Percentiles rank a stretch among this genome's conserved stretches.
Conservation (phyloP, 441 rosid genomes). For the Populus hybrid region DNA sequence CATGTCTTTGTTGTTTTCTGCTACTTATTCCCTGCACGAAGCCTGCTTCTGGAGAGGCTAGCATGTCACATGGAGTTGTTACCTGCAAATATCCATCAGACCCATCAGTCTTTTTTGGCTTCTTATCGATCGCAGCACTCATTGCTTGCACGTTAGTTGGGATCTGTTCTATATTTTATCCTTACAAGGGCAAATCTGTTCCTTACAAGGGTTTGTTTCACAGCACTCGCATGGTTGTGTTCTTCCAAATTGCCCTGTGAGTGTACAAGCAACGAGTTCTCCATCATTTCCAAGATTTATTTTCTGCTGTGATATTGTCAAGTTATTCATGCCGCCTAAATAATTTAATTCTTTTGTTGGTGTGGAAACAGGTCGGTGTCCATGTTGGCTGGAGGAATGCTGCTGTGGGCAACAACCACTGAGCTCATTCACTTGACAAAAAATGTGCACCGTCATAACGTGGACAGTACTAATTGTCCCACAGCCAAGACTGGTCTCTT, state of each 20-base stretch:
- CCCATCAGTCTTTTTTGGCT: constrained; percentile 59
- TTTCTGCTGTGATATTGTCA: neutral
- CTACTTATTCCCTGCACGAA: constrained; percentile 5
- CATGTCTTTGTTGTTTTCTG: neutral
- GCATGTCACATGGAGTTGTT: constrained; percentile 44
- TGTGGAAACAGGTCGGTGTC: constrained; percentile 38
- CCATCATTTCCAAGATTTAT: neutral
- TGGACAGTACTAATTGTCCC: constrained; percentile 40
- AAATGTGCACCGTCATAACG: constrained; percentile 40
- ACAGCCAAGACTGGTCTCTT: constrained; percentile 80
- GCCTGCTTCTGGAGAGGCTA: constrained; percentile 68
- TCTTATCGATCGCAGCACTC: constrained; percentile 54
- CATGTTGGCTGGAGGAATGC: constrained; percentile 49
- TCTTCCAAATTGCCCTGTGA: constrained; percentile 79
- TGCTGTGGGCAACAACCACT: constrained; percentile 66
- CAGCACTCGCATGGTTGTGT: constrained; percentile 47
- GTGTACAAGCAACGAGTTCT: constrained; percentile 9
- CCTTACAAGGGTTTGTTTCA: constrained; percentile 56
- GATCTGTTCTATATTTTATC: constrained; percentile 51
- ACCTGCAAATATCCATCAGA: constrained; percentile 76
- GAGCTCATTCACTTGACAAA: constrained; percentile 61
- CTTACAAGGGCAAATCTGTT: constrained; percentile 66
- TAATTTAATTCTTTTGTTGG: neutral
- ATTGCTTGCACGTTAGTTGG: constrained; percentile 45
- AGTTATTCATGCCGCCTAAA: neutral